phyloP scores from a whole-genome alignment of 768 basidiomycete genomes.

The Boletus vinaceobasis region DNA sequence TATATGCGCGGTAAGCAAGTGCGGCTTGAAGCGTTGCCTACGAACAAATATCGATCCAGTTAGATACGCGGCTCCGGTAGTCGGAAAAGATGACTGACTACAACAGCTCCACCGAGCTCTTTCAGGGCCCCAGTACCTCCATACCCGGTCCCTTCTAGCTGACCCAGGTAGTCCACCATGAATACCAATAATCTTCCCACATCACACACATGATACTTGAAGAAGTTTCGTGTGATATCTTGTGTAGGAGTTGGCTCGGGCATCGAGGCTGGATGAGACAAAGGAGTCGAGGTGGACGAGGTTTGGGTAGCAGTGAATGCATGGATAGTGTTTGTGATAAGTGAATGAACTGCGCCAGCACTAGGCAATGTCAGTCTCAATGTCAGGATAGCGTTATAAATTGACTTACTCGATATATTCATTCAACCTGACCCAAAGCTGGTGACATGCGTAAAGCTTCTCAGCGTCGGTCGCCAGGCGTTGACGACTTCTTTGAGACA shows the following conservation, averaged over 20 bases:
- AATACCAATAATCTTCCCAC: constrained; percentile 67
- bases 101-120: constrained; percentile 44
- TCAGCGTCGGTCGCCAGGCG: constrained; percentile 79
- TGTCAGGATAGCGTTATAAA: not conserved
- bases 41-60: not conserved
- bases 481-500: constrained; percentile 77
- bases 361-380: constrained; percentile 32
- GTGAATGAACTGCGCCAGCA: constrained; percentile 51
- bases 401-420: constrained; percentile 56
- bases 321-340: constrained; percentile 69
- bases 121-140: constrained; percentile 28
- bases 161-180: constrained; percentile 38
- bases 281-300: constrained; percentile 11
- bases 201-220: constrained; percentile 63
- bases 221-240: constrained; percentile 82
- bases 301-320: constrained; percentile 53
- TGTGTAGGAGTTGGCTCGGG: constrained; percentile 53
- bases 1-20: constrained; percentile 69
- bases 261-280: constrained; percentile 29
- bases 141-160: constrained; percentile 23
- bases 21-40: constrained; percentile 75
- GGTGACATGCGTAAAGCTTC: constrained; percentile 75
- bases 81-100: constrained; percentile 44
- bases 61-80: not conserved
- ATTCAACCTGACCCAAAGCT: constrained; percentile 78